Base-by-base conservation (phyloP, 2,329 filamentous ascomycete genomes). In the Fusarium robinianum region DNA sequence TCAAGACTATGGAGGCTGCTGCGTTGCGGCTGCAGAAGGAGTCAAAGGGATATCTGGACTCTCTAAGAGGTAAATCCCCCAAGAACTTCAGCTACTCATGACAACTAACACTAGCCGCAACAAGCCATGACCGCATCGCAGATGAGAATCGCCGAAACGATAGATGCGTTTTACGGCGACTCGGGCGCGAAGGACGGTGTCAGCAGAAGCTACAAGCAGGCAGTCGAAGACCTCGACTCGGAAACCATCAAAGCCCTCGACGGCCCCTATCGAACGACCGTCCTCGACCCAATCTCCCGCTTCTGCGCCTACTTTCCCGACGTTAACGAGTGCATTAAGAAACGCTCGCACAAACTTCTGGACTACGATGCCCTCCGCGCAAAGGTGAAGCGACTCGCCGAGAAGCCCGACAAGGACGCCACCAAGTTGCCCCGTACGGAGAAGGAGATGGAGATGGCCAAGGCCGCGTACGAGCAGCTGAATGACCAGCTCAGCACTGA, bases 41-140 rank as follows among this genome's bases (percentile, higher is more conserved):
- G 74, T 91, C 95, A 35, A 97, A 96, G 72, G 95, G 95, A 41
- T 99, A 99, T 67, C 77, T 99, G 40, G 95, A 99, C 73, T 96
- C 90, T 12, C 77, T 99, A 61, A 83, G 94, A 84, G 88, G 88
- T 91, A 41, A 55, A 49, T 32, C 6, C 6, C 8, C 21, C 6
- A 7, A 5, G 23, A 18, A 16, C 17, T 21, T 22, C 37, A 23
- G 30, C 18, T 17, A 23, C 8, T 12, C 5, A 3, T 12, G 10
- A 31, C 38, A 16, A 27, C 57, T 63, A 38, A 62, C 49, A 21
- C 31, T n/a, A 3, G 2, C 57, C n/a, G n/a, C n/a, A n/a, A n/a
- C n/a, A n/a, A 90, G 92, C 94, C 58, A 99, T 99, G 94, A 99
- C 94, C 11, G 92, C 94, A 38, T 96, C 91, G 40, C 94, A 99